Evolutionary conservation across 768 basidiomycete genomes (phyloP).

Genomic region (Naganishia antarctica): DNA sequence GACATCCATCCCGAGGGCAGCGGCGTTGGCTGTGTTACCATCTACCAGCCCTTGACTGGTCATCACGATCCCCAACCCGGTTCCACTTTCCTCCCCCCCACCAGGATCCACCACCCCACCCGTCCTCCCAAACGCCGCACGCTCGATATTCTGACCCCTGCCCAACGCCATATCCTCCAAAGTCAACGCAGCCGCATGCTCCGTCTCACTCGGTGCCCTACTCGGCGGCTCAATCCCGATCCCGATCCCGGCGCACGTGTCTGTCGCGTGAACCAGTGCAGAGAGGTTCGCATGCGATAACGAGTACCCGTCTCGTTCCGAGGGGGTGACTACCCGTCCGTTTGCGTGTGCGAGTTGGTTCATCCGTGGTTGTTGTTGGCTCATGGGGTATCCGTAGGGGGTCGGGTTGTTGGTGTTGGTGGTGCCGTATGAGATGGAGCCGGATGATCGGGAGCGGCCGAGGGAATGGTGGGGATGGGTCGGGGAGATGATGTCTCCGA

Average conservation of each 20-base stretch:
- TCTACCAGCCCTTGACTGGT: background rate
- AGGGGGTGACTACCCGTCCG: slow-evolving; percentile 9
- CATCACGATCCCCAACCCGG: background rate
- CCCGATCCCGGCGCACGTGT: background rate
- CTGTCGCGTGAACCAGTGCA: background rate
- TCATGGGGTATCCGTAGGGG: background rate
- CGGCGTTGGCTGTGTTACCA: background rate
- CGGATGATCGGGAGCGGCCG: background rate
- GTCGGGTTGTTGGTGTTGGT: too few species aligned
- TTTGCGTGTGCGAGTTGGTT: slow-evolving; percentile 16
- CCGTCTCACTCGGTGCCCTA: slow-evolving; percentile 21
- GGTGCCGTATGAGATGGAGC: background rate
- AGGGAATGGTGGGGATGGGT: background rate
- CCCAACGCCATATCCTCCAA: slow-evolving; percentile 21
- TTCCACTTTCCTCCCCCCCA: background rate
- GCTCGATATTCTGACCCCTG: slow-evolving; percentile 13
- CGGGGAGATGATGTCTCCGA: slow-evolving; percentile 14
- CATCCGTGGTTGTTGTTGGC: slow-evolving; percentile 9
- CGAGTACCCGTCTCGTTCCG: background rate
- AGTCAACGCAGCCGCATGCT: slow-evolving; percentile 20
- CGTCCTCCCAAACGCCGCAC: background rate
- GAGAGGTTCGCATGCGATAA: background rate
- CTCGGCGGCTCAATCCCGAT: slow-evolving; percentile 1
- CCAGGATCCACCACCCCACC: background rate
- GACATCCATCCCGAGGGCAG: background rate